Base-by-base conservation (phyloP, 495 filamentous ascomycete genomes). In the Aspergillus incahuasiensis region DNA sequence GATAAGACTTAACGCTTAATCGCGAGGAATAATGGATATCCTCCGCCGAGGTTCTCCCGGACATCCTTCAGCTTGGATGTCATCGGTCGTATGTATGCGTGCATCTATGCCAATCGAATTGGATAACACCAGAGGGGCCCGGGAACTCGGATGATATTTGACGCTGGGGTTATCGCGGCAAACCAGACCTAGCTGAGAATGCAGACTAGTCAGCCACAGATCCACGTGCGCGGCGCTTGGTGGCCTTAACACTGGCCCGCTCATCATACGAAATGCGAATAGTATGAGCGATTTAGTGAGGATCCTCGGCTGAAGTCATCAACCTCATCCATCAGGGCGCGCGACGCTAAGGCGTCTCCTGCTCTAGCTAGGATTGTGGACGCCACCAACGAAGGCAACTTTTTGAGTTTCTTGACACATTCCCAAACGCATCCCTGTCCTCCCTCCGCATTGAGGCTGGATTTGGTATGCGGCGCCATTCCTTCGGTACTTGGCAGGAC, bases 401-500 rank as follows among this genome's bases (percentile, higher is more conserved):
- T 28, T 3, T 28, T 28, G 25, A 28, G 25, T 28, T 8, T 28
- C 25, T 28, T 28, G 25, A 28, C 25, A 28, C 25, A 28, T 28
- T 28, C 25, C 25, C 25, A 28, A 4, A 28, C 25, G 4, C 25
- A 28, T 28, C 25, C 25, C 25, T 28, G 25, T 28, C 25, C 25
- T 28, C 25, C 25, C 25, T 28, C 25, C 25, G 25, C 25, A 28
- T 28, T 28, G 25, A 4, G 25, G 25, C 25, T 28, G 25, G 25
- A 28, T 28, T 4, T 49, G 47, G 20, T 5, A 13, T 9, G 30
- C 15, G 32, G 47, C 32, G 30, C 20, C 34, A 24, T 40, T 50
- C 48, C 34, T 50, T 50, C 48, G 34, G 21, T 25, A 40, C 49
- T 52, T 52, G 49, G 49, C 49, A 11, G 24, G 38, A 18, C 24